A percentile compares a stretch with the other conserved stretches of the same genome.
Conservation (phyloP, 2,329 filamentous ascomycete species). For the Pseudogymnoascus sp. region DNA sequence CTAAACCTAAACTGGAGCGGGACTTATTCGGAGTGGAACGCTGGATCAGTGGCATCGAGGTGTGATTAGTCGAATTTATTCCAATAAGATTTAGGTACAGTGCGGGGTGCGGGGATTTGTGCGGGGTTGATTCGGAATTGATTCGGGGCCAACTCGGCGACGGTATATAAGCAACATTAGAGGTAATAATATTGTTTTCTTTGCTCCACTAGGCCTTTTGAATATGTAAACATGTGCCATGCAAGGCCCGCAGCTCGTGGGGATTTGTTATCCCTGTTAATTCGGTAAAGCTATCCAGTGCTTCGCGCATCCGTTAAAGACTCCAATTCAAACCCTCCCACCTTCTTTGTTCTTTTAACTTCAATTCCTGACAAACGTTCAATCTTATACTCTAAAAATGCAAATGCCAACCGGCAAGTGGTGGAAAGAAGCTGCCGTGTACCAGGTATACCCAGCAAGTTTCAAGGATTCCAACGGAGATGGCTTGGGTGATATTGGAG, state of each 20-base stretch:
- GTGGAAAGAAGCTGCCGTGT: constrained; percentile 51
- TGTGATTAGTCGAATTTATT: neutral
- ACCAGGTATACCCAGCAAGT: constrained; percentile 51
- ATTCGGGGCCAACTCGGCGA: neutral
- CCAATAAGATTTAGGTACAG: neutral
- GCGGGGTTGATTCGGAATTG: constrained; percentile 2
- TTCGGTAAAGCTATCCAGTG: neutral
- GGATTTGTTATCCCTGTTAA: neutral
- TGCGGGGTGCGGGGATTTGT: neutral
- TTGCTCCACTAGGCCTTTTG: neutral
- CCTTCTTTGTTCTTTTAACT: neutral
- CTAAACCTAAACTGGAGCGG: constrained; percentile 3
- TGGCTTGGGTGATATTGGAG: constrained; percentile 52
- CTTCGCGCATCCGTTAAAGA: neutral
- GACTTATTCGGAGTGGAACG: neutral
- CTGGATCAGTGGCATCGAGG: neutral
- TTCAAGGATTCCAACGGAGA: constrained; percentile 51
- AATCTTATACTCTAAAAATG: neutral
- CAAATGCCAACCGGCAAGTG: constrained; percentile 27
- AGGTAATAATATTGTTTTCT: neutral
- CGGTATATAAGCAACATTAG: neutral
- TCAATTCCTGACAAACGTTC: neutral
- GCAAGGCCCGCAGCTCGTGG: neutral
- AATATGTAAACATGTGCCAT: neutral
- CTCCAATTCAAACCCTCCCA: neutral